Base-by-base conservation (phyloP, 345 rosid genomes). In the Eucalyptus regnans region DNA sequence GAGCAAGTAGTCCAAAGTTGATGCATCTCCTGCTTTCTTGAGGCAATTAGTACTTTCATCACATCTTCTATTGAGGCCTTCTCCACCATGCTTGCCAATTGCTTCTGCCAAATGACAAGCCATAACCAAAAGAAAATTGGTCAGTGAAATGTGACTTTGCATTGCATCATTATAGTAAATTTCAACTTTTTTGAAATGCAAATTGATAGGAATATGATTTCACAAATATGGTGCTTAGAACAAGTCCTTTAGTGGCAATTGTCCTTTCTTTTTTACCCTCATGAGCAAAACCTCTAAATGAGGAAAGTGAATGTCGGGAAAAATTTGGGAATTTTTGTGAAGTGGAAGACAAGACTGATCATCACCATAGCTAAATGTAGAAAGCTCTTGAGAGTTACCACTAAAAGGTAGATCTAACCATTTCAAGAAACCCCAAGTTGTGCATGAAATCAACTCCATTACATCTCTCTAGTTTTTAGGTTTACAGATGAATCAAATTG, bases 41-140 rank as follows among this genome's bases (percentile, higher is more conserved):
- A 98, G 66, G 99, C 99, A 90, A 97, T 95, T 23, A 98, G 91
- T 13, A 98, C 99, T 90, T 96, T 98, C 99, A 96, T 97, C 13
- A 98, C 99, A 92, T 98, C 99, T 89, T 98, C 99, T 50, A 97
- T 98, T 12, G 99, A 96, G 15, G 99, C 98, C 92, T 98, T 98
- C 92, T 97, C 99, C 50, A 98, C 99, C 97, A 96, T 97, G 89
- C 92, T 92, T 48, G 95, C 98, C 91, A 98, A 91, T 93, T 98
- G 99, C 91, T 97, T 97, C 99, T 98, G 96, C 88, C 18, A 87
- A 89, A 91, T 88, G 52, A 84, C 23, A 76, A 76, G 84, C 41
- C 90, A 33, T 25, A 58, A 87, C 48, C 20, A 66, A 31, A 44
- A 25, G 14, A 51, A 51, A 29, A 33, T 87, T 33, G 48, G 49